Evolutionary conservation across 2,329 filamentous ascomycete species (phyloP).

Genomic region (Apiospora malaysiana): DNA sequence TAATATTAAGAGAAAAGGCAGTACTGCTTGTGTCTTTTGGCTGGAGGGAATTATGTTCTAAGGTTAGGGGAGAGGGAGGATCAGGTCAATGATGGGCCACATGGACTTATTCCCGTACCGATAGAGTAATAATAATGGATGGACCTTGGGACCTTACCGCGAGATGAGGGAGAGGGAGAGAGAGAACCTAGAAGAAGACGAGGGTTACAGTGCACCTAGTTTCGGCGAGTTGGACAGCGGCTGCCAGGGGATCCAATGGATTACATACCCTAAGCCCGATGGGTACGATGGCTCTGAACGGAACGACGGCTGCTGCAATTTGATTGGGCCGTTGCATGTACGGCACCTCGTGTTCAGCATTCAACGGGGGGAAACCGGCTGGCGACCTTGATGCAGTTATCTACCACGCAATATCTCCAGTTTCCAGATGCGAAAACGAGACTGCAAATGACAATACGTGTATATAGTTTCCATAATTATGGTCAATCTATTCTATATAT

Average conservation of each 20-base stretch:
- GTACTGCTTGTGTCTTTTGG: background rate
- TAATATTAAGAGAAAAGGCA: background rate
- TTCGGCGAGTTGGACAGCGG: background rate
- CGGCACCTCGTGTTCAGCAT: constrained; percentile 1
- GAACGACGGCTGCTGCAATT: background rate
- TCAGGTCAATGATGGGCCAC: constrained; percentile 16
- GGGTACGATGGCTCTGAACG: constrained; percentile 9
- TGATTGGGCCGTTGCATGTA: constrained; percentile 13
- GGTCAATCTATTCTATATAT: background rate
- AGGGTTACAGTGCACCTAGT: constrained; percentile 5
- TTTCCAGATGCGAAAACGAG: background rate
- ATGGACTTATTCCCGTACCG: constrained; percentile 1
- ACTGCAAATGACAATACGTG: background rate
- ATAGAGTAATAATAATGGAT: background rate
- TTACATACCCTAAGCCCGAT: background rate
- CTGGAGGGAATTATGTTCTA: background rate
- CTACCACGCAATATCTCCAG: constrained; percentile 2
- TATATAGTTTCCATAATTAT: too few species aligned
- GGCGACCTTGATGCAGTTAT: background rate
- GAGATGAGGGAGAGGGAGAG: background rate
- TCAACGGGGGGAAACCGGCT: background rate
- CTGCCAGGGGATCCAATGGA: constrained; percentile 10
- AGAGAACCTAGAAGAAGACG: too few species aligned
- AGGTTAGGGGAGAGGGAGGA: background rate
- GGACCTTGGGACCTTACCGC: background rate